Percentiles rank a stretch among this genome's conserved stretches.
phyloP scores from a whole-genome alignment of 768 basidiomycete genomes.

The Strobilomyces dryophilus region DNA sequence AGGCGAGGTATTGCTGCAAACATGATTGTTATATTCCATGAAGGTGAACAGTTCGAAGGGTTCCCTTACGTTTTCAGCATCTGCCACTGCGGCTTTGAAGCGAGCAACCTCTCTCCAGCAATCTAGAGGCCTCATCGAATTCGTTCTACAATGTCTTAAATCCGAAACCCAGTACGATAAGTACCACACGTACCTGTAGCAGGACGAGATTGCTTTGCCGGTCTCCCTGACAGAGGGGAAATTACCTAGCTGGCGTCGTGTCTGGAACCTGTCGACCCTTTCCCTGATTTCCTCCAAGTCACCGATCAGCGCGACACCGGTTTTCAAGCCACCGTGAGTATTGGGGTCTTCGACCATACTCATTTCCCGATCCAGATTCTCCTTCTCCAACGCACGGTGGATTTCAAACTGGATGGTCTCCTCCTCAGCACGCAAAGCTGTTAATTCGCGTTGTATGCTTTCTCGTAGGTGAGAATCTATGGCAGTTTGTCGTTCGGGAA shows the following conservation, averaged over 20 bases:
- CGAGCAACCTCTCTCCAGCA: constrained; percentile 70
- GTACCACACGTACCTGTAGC: constrained; percentile 55
- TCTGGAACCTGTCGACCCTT: constrained; percentile 70
- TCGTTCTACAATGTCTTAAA: constrained; percentile 22
- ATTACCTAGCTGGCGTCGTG: constrained; percentile 48
- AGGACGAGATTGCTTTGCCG: constrained; percentile 60
- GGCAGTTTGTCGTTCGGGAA: constrained; percentile 65
- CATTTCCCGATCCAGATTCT: constrained; percentile 79
- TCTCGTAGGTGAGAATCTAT: constrained; percentile 72
- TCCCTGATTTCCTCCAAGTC: constrained; percentile 72
- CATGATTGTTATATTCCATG: constrained; percentile 2
- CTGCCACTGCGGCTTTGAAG: constrained; percentile 66
- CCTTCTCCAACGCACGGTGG: constrained; percentile 75
- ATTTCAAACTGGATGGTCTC: constrained; percentile 68
- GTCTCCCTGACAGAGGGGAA: constrained; percentile 54
- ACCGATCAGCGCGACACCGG: constrained; percentile 59
- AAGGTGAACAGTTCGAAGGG: constrained; percentile 4
- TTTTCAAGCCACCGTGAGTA: constrained; percentile 45
- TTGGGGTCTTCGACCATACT: constrained; percentile 42
- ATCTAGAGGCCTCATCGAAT: constrained; percentile 56
- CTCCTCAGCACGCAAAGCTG: constrained; percentile 64
- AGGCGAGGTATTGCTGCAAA: constrained; percentile 58
- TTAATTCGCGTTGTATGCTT: constrained; percentile 66
- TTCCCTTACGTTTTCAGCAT: constrained; percentile 59
- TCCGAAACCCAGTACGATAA: not conserved